A percentile compares a stretch with the other conserved stretches of the same genome.
These are phyloP conservation scores for Aspergillus piperis DNA, from an alignment of 2,329 filamentous ascomycete species.

Conservation along the genomic window DNA sequence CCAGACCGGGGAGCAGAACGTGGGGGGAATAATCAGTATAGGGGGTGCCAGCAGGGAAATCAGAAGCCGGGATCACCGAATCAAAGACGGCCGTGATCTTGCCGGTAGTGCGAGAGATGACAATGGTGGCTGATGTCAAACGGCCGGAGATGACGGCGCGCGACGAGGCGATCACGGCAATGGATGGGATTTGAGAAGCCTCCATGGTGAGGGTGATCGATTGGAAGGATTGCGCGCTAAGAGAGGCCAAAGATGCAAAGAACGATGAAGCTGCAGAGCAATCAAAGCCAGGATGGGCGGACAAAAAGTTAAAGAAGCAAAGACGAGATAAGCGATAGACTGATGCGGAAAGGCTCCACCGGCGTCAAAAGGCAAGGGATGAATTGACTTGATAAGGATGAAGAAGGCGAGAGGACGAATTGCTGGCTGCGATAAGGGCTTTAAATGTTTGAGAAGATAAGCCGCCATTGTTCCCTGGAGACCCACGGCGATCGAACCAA, in stretches of 20 bases:
- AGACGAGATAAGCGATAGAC: neutral
- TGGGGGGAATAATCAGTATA: slow-evolving; percentile 85
- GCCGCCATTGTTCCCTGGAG: neutral
- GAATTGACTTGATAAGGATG: slow-evolving; percentile 9
- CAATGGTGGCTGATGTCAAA: slow-evolving; percentile 79
- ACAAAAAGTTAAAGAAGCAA: slow-evolving; percentile 14
- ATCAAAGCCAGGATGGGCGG: slow-evolving; percentile 11
- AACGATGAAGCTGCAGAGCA: slow-evolving; percentile 14
- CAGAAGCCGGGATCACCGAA: slow-evolving; percentile 69
- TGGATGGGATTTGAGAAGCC: slow-evolving; percentile 41
- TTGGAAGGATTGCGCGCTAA: slow-evolving; percentile 4
- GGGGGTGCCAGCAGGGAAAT: slow-evolving; percentile 70
- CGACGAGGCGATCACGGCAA: slow-evolving; percentile 80
- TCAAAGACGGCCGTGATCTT: slow-evolving; percentile 79
- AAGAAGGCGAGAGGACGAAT: slow-evolving; percentile 4
- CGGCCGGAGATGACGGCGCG: slow-evolving; percentile 76
- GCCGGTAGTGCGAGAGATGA: slow-evolving; percentile 74
- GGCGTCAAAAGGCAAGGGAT: slow-evolving; percentile 10
- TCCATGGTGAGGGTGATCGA: slow-evolving; percentile 20
- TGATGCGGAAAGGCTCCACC: slow-evolving; percentile 3
- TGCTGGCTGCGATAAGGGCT: slow-evolving; percentile 9
- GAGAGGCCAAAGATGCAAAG: slow-evolving; percentile 8
- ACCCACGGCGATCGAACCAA: slow-evolving; percentile 2
- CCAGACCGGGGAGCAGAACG: slow-evolving; percentile 83
- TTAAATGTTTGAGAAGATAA: slow-evolving; percentile 12